phyloP scores from a whole-genome alignment of 169 alveolate species.

The Plasmodium ovale region DNA sequence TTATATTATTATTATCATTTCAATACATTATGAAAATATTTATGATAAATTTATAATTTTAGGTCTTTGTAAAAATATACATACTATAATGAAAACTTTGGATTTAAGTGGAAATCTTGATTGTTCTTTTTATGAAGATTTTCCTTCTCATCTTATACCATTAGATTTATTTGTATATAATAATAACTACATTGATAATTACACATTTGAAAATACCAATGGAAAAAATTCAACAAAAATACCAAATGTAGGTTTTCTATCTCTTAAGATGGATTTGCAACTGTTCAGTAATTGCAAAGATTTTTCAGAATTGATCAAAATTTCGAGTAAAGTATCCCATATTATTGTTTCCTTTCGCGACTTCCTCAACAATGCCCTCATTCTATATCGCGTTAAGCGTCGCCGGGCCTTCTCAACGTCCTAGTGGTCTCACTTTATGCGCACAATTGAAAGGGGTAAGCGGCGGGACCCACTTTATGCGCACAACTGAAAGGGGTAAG shows the following conservation, averaged over 20 bases:
- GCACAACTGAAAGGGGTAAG: no score
- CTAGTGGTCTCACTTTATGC: no score
- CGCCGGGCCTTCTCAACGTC: constrained; percentile 47
- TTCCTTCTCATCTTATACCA: constrained; percentile 54
- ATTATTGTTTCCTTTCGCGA: constrained; percentile 70
- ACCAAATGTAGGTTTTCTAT: constrained; percentile 69
- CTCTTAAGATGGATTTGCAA: constrained; percentile 55
- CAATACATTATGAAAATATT: constrained; percentile 45
- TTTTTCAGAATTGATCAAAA: constrained; percentile 54
- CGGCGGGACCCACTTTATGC: no score
- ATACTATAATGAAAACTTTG: constrained; percentile 45
- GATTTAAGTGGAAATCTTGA: constrained; percentile 63
- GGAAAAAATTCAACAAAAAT: neutral
- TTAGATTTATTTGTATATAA: constrained; percentile 44
- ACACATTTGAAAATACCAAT: neutral
- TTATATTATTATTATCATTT: constrained; percentile 28
- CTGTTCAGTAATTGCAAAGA: constrained; percentile 52
- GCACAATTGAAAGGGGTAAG: no score
- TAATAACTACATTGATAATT: no score
- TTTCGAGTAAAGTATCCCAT: constrained; percentile 61
- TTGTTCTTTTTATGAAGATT: constrained; percentile 65
- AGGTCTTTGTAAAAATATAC: constrained; percentile 70
- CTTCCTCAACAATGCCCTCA: constrained; percentile 43
- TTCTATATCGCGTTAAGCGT: constrained; percentile 36
- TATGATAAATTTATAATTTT: constrained; percentile 45